Base-by-base conservation (phyloP, 129 eudicot genomes). In the Oenanthe sinensis region DNA sequence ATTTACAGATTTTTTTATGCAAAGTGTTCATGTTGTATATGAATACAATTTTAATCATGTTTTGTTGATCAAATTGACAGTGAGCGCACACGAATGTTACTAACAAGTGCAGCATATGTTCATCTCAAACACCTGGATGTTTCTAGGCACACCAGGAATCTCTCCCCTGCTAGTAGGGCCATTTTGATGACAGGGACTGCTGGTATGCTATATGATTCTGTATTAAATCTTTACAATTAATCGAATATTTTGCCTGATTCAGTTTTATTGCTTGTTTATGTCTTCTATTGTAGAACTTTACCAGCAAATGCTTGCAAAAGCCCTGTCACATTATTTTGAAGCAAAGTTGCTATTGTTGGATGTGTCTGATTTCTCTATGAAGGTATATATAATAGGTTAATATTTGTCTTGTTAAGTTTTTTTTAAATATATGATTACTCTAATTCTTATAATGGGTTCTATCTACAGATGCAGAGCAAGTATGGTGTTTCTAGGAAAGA, bases 61-160 rank as follows among this genome's bases (percentile, higher is more conserved):
- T 77, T 22, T 76, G 50, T 43, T 79, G 77, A 79, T 77, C 83
- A 33, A 24, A 71, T 75, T 90, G 81, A 75, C 98, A 94, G 98
- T 81, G 97, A 91, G 83, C 87, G 88, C 63, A 95, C 93, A 22
- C 84, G 85, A 60, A 88, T 80, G 71, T 82, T 90, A 37, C 81
- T 95, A 76, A 91, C 93, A 83, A 91, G 96, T 86, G 98, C 97
- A n/a, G 98, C 98, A 26, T 95, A 84, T 82, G 96, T 95, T 81
- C 96, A 95, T 87, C 87, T 95, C 70, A 95, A 88, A 81, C 90
- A 91, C 86, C 71, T 85, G 50, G 93, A 95, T 79, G 91, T 91
- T 79, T 88, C 98, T 28, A 95, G 85, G 80, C 91, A 89, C 85
- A 88, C 96, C 13, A 82, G 91, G 71, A 88, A 90, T 88, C 98